phyloP scores from a whole-genome alignment of 805 yeast species.

The Starmerella sirachaensis region DNA sequence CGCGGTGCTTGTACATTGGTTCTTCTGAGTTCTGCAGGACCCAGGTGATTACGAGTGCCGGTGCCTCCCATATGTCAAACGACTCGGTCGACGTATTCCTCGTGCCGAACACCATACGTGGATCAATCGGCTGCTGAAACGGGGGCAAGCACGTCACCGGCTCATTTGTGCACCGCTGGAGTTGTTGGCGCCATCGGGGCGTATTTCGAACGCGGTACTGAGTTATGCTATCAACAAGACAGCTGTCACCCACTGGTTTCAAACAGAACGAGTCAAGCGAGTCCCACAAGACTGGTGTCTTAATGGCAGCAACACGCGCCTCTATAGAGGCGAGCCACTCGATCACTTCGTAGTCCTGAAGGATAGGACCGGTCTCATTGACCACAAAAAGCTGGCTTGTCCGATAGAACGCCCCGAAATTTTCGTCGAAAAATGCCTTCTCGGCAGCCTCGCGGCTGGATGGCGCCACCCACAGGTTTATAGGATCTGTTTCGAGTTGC shows the following conservation, averaged over 20 bases:
- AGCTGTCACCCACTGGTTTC: constrained; percentile 62
- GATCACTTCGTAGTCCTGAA: constrained; percentile 50
- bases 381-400: constrained; percentile 72
- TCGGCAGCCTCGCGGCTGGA: constrained; percentile 56
- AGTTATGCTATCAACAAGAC: constrained; percentile 78
- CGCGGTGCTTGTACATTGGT: constrained; percentile 21
- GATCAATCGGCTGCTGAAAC: constrained; percentile 80
- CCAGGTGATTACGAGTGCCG: constrained; percentile 67
- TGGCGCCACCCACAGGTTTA: constrained; percentile 82
- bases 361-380: constrained; percentile 54
- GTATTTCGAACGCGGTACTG: constrained; percentile 62
- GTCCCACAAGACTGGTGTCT: constrained; percentile 23
- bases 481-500: constrained; percentile 65
- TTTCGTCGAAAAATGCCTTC: constrained; percentile 55
- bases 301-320: constrained; percentile 34
- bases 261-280: constrained; percentile 61
- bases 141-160: constrained; percentile 86
- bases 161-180: constrained; percentile 53
- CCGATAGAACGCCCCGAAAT: constrained; percentile 86
- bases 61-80: constrained; percentile 38
- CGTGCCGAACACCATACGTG: constrained; percentile 54
- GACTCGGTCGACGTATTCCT: constrained; percentile 24
- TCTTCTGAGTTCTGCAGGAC: constrained; percentile 45
- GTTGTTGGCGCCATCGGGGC: constrained; percentile 44
- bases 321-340: constrained; percentile 89